These are phyloP conservation scores for Massariosphaeria phaeospora DNA, from an alignment of 495 filamentous ascomycete genomes.

Conservation along the genomic window DNA sequence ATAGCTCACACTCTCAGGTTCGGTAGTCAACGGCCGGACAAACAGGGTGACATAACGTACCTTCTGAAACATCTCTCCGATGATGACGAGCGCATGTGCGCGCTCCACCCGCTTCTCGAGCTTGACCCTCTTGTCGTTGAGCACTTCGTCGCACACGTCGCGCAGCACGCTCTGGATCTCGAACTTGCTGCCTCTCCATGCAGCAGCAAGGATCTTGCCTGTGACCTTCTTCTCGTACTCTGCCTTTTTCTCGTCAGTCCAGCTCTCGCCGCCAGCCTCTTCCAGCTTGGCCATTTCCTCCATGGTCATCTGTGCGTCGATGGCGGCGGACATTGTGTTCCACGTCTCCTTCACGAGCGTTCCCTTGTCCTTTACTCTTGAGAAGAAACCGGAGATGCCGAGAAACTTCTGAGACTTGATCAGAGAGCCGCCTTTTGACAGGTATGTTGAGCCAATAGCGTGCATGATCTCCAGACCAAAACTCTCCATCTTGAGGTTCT, in stretches of 20 bases:
- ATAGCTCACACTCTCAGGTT: no score
- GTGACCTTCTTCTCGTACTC: conserved; percentile 94
- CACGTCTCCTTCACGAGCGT: conserved; percentile 95
- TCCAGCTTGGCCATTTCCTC: conserved; percentile 98
- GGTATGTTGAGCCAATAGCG: conserved; percentile 84
- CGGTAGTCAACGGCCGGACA: no score
- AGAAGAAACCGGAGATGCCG: conserved; percentile 91
- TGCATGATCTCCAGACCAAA: conserved; percentile 97
- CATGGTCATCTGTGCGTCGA: conserved; percentile 96
- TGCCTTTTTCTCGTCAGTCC: conserved; percentile 97
- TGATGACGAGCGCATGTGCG: conserved; percentile 79
- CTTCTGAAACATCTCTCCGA: conserved; percentile 82
- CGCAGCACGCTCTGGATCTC: conserved; percentile 95
- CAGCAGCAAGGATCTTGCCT: conserved; percentile 96
- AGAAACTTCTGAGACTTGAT: conserved; percentile 95
- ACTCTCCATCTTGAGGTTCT: conserved; percentile 98
- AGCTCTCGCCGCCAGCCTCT: conserved; percentile 91
- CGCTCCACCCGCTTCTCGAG: conserved; percentile 83
- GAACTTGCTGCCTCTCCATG: conserved; percentile 94
- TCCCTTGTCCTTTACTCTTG: conserved; percentile 91
- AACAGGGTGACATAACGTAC: no score
- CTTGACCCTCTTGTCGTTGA: conserved; percentile 75
- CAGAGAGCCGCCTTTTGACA: conserved; percentile 78
- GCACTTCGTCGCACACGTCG: conserved; percentile 64
- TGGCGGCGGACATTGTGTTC: conserved; percentile 95